Evolutionary conservation across 2,329 filamentous ascomycete genomes (phyloP), one percentile per base, ranked within the genome.

Genomic region (Monosporascus sp.): DNA sequence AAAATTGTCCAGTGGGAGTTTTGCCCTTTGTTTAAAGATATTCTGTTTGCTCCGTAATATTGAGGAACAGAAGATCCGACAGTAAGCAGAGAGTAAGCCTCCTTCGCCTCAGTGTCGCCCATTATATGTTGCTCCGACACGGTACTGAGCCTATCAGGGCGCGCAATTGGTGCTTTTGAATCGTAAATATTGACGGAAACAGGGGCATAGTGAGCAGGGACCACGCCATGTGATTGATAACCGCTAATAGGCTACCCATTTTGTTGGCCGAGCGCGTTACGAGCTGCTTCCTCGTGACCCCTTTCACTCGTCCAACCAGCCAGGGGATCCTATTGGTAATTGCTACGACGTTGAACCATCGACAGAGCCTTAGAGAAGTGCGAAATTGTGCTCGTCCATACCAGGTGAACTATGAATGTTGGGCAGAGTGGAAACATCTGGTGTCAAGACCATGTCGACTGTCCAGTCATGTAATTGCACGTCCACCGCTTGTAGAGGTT

Each of bases 391-490:
- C 20, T 58, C 62, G 44, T 73, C 66, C 11, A 64, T 64, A 27
- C 62, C 66, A 14, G 69, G 54, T 11, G 66, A 56, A 11, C 56
- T 57, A 16, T 53, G 61, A 5, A 76, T 52, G 2, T 59, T 63
- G 27, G 61, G 59, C 19, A 77, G 50, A 7, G 62, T 51, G 17
- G 63, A 54, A n/a, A 68, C 46, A 26, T 72, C 67, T 1, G 75
- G 71, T 8, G 77, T 57, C 49, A 70, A 59, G 7, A 81, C 65
- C 77, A 81, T 81, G 40, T 78, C 71, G 6, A 66, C 61, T 20
- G 69, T 66, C 77, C 78, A 81, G 57, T 79, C 71, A 37, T 71
- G 54, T 16, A 62, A 55, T 7, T 60, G 55, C 5, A 53, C 54
- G n/a, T 52, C 62, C 44, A 58, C 56, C 45, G 43, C 46, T 53